Conservation (phyloP, 1,139 yeast species). For the Taphrina wiesneri region DNA sequence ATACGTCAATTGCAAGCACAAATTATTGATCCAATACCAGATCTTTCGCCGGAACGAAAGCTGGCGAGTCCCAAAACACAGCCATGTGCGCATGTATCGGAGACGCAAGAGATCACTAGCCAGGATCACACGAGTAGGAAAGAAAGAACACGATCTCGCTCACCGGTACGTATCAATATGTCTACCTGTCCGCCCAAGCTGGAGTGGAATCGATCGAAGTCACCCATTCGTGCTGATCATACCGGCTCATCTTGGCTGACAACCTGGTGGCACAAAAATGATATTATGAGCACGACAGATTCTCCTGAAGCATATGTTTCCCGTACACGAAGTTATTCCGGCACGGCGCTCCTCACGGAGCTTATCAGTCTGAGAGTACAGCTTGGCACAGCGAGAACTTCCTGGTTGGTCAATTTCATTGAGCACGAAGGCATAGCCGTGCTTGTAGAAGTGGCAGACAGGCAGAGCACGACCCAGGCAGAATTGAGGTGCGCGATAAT, state of each 20-base stretch:
- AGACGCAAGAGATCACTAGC: neutral
- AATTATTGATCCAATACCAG: neutral
- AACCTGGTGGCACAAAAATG: slow-evolving; percentile 12
- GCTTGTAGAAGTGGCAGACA: neutral
- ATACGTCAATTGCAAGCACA: neutral
- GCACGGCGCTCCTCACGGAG: slow-evolving; percentile 3
- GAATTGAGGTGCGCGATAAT: neutral
- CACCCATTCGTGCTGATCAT: slow-evolving; percentile 8
- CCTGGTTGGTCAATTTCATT: slow-evolving; percentile 12
- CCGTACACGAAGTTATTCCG: neutral
- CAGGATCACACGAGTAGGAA: neutral
- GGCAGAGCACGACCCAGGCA: neutral
- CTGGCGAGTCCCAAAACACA: neutral
- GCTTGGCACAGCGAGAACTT: neutral
- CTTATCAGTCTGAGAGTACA: slow-evolving; percentile 11
- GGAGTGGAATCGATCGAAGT: slow-evolving; percentile 16
- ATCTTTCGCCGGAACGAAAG: neutral
- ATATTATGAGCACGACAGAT: neutral
- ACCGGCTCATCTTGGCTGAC: slow-evolving; percentile 24
- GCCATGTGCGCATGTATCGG: neutral
- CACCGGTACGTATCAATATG: slow-evolving; percentile 26
- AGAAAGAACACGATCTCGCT: slow-evolving; percentile 2
- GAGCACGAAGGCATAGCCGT: neutral
- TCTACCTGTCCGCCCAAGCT: slow-evolving; percentile 23
- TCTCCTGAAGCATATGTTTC: neutral